phyloP scores from a whole-genome alignment of 768 basidiomycete species.

The Chalciporus chontae region DNA sequence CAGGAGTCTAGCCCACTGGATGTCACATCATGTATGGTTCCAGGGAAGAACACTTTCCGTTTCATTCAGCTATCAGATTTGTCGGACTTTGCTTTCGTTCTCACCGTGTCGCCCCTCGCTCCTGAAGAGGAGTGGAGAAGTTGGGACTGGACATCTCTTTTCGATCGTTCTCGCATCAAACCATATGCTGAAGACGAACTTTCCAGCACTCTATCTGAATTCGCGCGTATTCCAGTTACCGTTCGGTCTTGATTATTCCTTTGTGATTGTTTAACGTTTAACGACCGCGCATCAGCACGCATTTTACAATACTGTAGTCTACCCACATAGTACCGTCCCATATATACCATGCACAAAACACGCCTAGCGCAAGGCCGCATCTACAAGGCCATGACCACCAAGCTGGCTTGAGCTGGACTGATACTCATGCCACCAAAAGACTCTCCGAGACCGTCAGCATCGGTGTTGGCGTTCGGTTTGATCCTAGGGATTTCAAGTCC shows the following conservation, averaged over 20 bases:
- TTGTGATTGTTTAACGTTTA: background rate
- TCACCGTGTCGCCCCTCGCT: slow-evolving; percentile 35
- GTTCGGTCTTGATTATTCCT: slow-evolving; percentile 16
- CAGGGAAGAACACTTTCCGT: slow-evolving; percentile 46
- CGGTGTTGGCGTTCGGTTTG: slow-evolving; percentile 22
- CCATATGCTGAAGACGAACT: background rate
- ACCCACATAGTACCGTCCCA: background rate
- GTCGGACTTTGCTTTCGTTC: slow-evolving; percentile 41
- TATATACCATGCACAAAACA: background rate
- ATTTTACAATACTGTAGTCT: background rate
- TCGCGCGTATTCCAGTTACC: slow-evolving; percentile 15
- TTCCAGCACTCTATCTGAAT: slow-evolving; percentile 10
- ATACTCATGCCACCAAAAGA: slow-evolving; percentile 85
- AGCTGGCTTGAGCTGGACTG: slow-evolving; percentile 50
- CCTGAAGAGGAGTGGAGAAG: slow-evolving; percentile 21
- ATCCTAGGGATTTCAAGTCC: slow-evolving; percentile 23
- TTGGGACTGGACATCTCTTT: slow-evolving; percentile 22
- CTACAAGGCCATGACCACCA: slow-evolving; percentile 14
- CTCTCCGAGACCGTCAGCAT: slow-evolving; percentile 54
- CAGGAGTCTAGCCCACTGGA: slow-evolving; percentile 35
- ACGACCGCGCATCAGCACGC: background rate
- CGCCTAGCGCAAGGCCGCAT: background rate
- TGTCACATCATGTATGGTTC: slow-evolving; percentile 38
- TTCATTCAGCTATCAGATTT: slow-evolving; percentile 48
- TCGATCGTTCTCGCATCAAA: background rate